Evolutionary conservation across 2,329 filamentous ascomycete genomes (phyloP), one percentile per base, ranked within the genome.

Genomic region (Fusarium setosum): DNA sequence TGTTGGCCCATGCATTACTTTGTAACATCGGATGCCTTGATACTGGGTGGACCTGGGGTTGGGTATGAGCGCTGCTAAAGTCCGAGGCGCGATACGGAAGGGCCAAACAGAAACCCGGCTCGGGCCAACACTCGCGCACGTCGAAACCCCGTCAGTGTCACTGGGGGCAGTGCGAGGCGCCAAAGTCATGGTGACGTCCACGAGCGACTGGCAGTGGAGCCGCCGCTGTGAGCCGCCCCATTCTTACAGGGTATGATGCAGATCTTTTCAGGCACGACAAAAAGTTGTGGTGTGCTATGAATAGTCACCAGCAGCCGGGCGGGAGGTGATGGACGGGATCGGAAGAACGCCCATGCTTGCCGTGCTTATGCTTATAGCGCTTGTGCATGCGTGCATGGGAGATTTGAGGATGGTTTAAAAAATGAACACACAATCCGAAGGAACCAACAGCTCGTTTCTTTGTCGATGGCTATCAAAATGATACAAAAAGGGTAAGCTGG

Each of bases 101-200:
- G 29, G 40, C 51, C 51, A 54, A 34, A 34, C 40, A 54, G 40
- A 44, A 29, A 18, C 40, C 40, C 24, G 29, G 23, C 23, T 17
- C 24, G 13, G 17, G 21, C 20, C 18, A 15, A 13, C 38, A 35
- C n/a, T 37, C 38, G 32, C 40, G 18, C 8, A 49, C 23, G 20
- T 32, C 48, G 48, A 59, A 67, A 55, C 53, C 40, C 49, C 32
- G 15, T 57, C 51, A 18, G 50, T 38, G 57, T 41, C 48, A 7
- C 34, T 38, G 38, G 37, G 40, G 32, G 21, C 26, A 61, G 54
- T 40, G 41, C 61, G 21, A 49, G n/a, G 38, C 48, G 42, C 54
- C 31, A 55, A 55, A 23, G 51, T 31, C 23, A 41, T 24, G 26
- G 63, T 60, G 63, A 66, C 54, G 63, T 67, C 35, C 41, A 23